Evolutionary conservation across 768 basidiomycete genomes (phyloP).

Genomic region (Chalciporus chontae): DNA sequence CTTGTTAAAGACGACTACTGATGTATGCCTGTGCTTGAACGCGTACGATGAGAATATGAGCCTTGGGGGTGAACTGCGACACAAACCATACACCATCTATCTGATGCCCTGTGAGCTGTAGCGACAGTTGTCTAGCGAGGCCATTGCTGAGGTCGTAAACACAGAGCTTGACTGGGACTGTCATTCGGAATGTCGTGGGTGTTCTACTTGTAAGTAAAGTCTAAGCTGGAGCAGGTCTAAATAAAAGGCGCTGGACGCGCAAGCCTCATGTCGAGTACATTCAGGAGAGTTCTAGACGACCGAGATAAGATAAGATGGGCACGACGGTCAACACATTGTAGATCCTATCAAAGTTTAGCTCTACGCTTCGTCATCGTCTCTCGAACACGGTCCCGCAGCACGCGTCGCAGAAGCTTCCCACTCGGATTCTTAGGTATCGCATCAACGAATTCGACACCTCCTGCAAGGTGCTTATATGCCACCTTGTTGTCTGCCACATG

Average conservation of each 20-base stretch:
- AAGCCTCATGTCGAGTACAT: constrained; percentile 4
- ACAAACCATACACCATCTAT: constrained; percentile 91
- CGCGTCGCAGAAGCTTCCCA: constrained; percentile 52
- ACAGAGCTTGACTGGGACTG: constrained; percentile 66
- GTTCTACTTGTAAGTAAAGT: not conserved
- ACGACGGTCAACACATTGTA: not conserved
- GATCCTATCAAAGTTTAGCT: constrained; percentile 21
- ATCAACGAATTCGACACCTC: constrained; percentile 55
- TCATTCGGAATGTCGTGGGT: constrained; percentile 8
- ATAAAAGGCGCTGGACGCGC: constrained; percentile 9
- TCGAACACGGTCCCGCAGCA: constrained; percentile 50
- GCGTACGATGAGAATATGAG: constrained; percentile 7
- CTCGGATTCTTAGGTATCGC: constrained; percentile 61
- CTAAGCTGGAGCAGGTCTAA: no score
- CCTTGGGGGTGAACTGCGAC: not conserved
- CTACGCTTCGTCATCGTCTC: constrained; percentile 18
- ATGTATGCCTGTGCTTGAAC: constrained; percentile 72
- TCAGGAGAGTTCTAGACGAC: constrained; percentile 5
- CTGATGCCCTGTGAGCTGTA: constrained; percentile 80
- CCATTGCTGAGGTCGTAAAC: constrained; percentile 92
- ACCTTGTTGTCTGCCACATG: constrained; percentile 54
- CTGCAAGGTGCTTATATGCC: constrained; percentile 55
- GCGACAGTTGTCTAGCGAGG: constrained; percentile 73
- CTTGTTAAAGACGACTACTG: constrained; percentile 80
- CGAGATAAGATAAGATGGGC: constrained; percentile 22